phyloP scores from a whole-genome alignment of 1,284 basidiomycete genomes.

The Tremellales sp. region DNA sequence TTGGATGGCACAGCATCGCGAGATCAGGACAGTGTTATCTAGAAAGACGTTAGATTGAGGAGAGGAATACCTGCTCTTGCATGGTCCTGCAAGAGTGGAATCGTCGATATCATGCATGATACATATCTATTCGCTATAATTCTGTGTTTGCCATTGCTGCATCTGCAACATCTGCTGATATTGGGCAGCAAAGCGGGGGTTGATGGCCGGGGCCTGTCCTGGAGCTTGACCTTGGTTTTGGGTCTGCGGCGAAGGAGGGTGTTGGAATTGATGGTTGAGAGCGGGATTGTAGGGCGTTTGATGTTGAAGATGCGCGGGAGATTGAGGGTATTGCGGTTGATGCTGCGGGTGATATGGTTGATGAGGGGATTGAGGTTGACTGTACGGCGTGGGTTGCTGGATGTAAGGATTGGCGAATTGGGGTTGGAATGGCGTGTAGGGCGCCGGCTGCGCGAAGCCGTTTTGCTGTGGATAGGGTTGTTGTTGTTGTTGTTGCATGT shows the following conservation, averaged over 20 bases:
- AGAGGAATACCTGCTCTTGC: conserved; percentile 4
- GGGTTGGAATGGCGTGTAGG: background rate
- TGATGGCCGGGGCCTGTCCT: conserved; percentile 36
- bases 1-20: conserved; percentile 77
- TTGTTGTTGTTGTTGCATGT: conserved; percentile 3
- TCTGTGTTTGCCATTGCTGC: too few species aligned
- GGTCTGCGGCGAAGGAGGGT: background rate
- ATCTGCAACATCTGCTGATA: conserved; percentile 22
- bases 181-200: conserved; percentile 43
- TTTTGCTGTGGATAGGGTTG: background rate
- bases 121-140: too few species aligned
- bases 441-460: background rate
- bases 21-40: conserved; percentile 73
- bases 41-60: conserved; percentile 68
- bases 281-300: background rate
- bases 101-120: too few species aligned
- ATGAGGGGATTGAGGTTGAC: background rate
- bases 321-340: background rate
- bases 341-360: background rate
- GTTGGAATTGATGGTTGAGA: background rate
- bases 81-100: too few species aligned
- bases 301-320: background rate
- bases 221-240: background rate
- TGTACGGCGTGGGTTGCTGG: background rate
- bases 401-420: background rate